Evolutionary conservation across 176 grass and related monocot genomes (phyloP), one percentile per base, ranked within the genome.

Genomic region (Oryza nivara): DNA sequence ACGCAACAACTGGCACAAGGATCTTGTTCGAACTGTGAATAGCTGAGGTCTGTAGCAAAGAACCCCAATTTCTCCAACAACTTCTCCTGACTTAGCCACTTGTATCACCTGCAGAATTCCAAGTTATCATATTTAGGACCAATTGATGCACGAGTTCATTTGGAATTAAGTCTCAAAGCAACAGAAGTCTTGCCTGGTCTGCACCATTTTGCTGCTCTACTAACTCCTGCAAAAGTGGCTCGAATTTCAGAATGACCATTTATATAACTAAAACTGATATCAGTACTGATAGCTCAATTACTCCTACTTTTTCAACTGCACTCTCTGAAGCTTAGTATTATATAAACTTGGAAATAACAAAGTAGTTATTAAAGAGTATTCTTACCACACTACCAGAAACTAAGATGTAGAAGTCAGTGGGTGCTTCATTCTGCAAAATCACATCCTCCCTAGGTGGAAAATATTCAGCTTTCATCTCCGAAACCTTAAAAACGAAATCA

Each of bases 391-490:
- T 94, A 70, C 96, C 96, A 73, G 89, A 86, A 74, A 99, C 90
- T 84, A 99, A 58, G 75, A 99, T 92, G 82, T 99, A 99, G 38
- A 99, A 99, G 83, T 99, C 96, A 71, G 93, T 96, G n/a, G 96
- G 93, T 69, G 96, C 90, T 87, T 96, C 96, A 82, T 99, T 99
- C 80, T 99, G 91, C 81, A 99, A 85, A 73, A 99, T 99, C 68
- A 99, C 93, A 77, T 99, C 96, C 83, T 99, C 96, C 75, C 96
- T 94, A 72, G 96, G 96, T 85, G 96, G 91, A 89, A 96, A 96
- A 82, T 99, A 99, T 83, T 99, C 96, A 75, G 88, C 93, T 94
- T 82, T 99, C 96, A 94, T 99, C 86, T 99, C 96, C 15, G 96
- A 96, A 87, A 99, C 96, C 96, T 92, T 60, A 63, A 60, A 9